Evolutionary conservation across 1,284 basidiomycete species (phyloP), one percentile per base, ranked within the genome.

Genomic region (Termitomyces sp.): DNA sequence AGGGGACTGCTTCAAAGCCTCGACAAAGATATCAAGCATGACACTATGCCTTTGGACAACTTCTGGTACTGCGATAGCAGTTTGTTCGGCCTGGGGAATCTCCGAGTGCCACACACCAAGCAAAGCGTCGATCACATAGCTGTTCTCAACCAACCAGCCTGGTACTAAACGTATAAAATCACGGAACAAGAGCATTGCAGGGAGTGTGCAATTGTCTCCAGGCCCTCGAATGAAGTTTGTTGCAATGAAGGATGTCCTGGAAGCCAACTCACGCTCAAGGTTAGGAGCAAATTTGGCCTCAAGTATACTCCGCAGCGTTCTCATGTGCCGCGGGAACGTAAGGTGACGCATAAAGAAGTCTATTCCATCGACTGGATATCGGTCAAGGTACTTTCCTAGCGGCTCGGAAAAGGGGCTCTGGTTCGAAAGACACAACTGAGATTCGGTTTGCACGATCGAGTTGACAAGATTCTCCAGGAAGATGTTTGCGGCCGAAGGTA

Each of bases 331-430:
- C 0, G 86, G 80, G 58, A 88, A 84, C 45, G 84, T 78, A 21
- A 99, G 74, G 63, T 91, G 83, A 24, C 82, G 82, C 63, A 97
- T 80, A 69, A 99, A 90, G 69, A 92, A 92, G 54, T 90, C 84
- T 21, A 92, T 80, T 3, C 93, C 88, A 64, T 98, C 92, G 2
- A 74, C 75, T 2, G 94, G 89, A 70, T 98, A 99, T 24, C 92
- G 84, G 70, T 98, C 86, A 26, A 99, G 80, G 70, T 93, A 99
- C 68, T 88, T 88, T 15, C 90, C 93, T 42, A 99, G 75, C 19
- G 95, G 95, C 61, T 93, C 88, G 0, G 96, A 98, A 73, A 99
- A 98, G 0, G 95, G 94, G 62, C 90, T 98, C 47, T 82, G 82
- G 4, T 87, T 86, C 0, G 92, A 92, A 65, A 96, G 96, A 61